Evolutionary conservation across 257 asterid species (phyloP).

Genomic region (Solanum gracilifrons): DNA sequence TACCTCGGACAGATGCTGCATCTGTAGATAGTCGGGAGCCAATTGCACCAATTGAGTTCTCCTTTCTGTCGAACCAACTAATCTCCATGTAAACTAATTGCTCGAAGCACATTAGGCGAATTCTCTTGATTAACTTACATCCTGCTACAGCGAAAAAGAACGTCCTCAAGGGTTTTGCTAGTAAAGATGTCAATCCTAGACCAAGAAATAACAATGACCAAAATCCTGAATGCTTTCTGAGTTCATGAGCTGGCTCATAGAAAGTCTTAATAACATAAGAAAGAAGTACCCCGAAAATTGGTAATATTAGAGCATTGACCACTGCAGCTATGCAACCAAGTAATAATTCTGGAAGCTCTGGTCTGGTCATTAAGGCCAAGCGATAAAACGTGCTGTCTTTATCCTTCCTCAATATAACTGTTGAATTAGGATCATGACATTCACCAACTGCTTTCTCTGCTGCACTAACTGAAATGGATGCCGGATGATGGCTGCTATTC

Average conservation of each 20-base stretch:
- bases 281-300: constrained; percentile 53
- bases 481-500: constrained; percentile 38
- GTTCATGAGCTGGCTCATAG: not conserved
- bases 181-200: constrained; percentile 48
- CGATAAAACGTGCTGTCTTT: constrained; percentile 39
- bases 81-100: constrained; percentile 59
- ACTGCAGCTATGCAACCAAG: constrained; percentile 51
- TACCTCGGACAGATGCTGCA: constrained; percentile 46
- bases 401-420: constrained; percentile 3
- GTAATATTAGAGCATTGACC: constrained; percentile 62
- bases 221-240: not conserved
- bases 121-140: not conserved
- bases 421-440: not conserved
- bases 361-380: constrained; percentile 50
- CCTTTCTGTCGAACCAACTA: constrained; percentile 4
- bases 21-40: constrained; percentile 37
- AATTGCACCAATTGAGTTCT: constrained; percentile 3
- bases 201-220: not conserved
- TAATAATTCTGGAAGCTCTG: constrained; percentile 46
- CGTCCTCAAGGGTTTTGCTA: constrained; percentile 23
- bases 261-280: constrained; percentile 48
- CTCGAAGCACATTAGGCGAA: constrained; percentile 58
- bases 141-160: not conserved
- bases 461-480: constrained; percentile 29
- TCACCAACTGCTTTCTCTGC: constrained; percentile 18